phyloP scores from a whole-genome alignment of 345 rosid genomes.

The Rubroshorea leprosula region DNA sequence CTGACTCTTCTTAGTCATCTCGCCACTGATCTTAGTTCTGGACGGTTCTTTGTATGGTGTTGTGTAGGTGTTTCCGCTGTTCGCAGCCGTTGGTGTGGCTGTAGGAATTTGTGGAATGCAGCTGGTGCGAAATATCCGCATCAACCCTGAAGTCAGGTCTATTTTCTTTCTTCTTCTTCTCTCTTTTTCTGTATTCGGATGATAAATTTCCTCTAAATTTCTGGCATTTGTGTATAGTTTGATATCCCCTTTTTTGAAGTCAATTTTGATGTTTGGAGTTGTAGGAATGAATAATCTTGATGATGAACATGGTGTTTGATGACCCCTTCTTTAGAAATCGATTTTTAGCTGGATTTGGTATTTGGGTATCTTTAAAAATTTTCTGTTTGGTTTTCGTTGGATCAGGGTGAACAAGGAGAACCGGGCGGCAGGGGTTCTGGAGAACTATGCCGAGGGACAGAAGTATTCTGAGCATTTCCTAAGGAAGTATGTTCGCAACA shows the following conservation, averaged over 20 bases:
- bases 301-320: too few species aligned
- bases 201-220: too few species aligned
- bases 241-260: background rate
- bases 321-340: background rate
- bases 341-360: background rate
- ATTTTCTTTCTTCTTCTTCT: background rate
- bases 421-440: conserved; percentile 87
- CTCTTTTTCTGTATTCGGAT: background rate
- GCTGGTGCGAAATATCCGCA: conserved; percentile 76
- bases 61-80: conserved; percentile 79
- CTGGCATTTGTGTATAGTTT: too few species aligned
- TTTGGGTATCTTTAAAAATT: background rate
- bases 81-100: conserved; percentile 82
- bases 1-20: background rate
- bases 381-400: background rate
- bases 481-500: conserved; percentile 70
- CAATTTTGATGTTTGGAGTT: too few species aligned
- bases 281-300: too few species aligned
- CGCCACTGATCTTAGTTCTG: too few species aligned
- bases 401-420: conserved; percentile 78
- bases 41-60: background rate
- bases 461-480: conserved; percentile 65
- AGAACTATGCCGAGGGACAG: conserved; percentile 80
- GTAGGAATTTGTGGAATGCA: conserved; percentile 84
- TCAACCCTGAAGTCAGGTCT: conserved; percentile 97